Evolutionary conservation across 2,329 filamentous ascomycete species (phyloP).

Genomic region (Scedosporium apiospermum): DNA sequence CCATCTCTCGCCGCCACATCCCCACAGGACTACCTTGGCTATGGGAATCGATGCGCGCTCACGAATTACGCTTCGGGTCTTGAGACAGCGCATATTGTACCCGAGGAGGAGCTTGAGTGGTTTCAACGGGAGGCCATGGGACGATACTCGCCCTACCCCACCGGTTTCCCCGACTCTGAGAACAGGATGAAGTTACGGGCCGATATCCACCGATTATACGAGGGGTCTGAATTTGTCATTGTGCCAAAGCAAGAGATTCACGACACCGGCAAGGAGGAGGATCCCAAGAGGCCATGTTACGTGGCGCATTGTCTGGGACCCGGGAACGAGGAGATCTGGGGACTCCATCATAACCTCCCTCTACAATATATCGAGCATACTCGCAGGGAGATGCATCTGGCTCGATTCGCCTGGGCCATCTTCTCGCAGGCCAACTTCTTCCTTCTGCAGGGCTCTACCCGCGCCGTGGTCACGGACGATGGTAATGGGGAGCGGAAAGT

Average conservation of each 20-base stretch:
- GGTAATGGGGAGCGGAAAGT: no score
- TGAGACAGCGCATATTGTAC: not conserved
- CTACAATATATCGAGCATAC: not conserved
- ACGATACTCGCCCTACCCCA: no score
- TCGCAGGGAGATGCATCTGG: not conserved
- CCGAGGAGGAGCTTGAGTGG: not conserved
- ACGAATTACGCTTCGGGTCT: not conserved
- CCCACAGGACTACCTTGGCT: not conserved
- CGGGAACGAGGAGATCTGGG: not conserved
- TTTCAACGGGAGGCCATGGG: not conserved
- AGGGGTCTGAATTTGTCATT: not conserved
- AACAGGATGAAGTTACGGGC: not conserved
- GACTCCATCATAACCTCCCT: not conserved
- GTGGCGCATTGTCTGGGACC: not conserved
- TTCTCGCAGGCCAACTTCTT: not conserved
- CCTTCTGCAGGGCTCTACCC: not conserved
- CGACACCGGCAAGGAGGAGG: not conserved
- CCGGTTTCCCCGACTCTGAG: not conserved
- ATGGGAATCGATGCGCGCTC: not conserved
- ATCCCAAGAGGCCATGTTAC: not conserved
- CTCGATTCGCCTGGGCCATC: not conserved
- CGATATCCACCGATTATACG: not conserved
- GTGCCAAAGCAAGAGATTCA: constrained; percentile 4
- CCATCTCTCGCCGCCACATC: not conserved
- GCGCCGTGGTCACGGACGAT: not conserved